Base-by-base conservation (phyloP, 345 rosid species). In the Aethionema arabicum region DNA sequence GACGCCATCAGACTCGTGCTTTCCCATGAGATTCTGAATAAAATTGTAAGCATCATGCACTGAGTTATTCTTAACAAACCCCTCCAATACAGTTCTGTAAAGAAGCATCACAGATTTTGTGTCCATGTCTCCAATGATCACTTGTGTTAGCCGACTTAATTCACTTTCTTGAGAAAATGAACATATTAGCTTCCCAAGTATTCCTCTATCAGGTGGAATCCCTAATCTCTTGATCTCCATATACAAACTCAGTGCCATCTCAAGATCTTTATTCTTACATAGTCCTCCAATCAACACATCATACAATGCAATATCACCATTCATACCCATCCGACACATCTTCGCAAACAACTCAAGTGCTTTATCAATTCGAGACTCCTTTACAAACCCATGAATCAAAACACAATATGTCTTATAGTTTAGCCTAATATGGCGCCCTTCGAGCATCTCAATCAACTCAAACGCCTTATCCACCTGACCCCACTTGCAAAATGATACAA, bases 331-430 rank as follows among this genome's bases (percentile, higher is more conserved):
- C 39, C 71, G 58, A 50, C 63, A 54, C 90, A 86, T 83, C 71
- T 80, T 83, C 68, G 75, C 73, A 61, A 85, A 85, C 78, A 91
- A 65, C 33, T 52, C 54, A 32, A 88, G 76, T 32, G 87, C 96
- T 68, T 73, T 83, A 57, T 86, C 98, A 50, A 84, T 53, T 63
- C 87, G 80, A 12, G 65, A 63, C 46, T 79, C 79, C 74, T 63
- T 85, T 48, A 83, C 87, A 33, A 88, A 81, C 50, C 95, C 95
- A 65, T 91, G 91, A 77, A 86, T 83, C 83, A 91, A 76, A 62
- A 72, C 70, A 47, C 72, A 78, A 67, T 77, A 82, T 0, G 98
- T 86, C 76, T 83, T 86, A 69, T 76, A 85, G 52, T 83, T 91
- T 82, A 88, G 76, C 53, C 74, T 66, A 59, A 85, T 21, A 66